Base-by-base conservation (phyloP, 2,329 filamentous ascomycete genomes). In the Onygenales sp. region DNA sequence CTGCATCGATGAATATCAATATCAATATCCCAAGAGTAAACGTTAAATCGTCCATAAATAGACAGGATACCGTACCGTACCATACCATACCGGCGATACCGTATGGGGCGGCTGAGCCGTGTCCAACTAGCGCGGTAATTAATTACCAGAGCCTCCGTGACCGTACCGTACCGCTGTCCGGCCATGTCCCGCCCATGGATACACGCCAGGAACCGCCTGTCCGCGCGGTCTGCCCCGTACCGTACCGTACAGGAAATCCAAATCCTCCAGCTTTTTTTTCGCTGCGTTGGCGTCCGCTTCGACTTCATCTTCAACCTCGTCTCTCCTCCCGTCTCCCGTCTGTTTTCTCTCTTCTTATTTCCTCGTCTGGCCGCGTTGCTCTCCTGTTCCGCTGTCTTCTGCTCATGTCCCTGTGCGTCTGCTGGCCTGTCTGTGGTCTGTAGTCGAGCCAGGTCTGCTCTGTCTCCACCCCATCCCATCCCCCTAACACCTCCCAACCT, bases 381-480 rank as follows among this genome's bases (percentile, higher is more conserved):
- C 52, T 58, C 55, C 53, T 45, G 50, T 59, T 54, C 39, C 54
- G 40, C 52, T 42, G 54, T 54, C 53, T 49, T 51, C 49, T 51
- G 34, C 36, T 21, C 21, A 37, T n/a, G 27, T 51, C 14, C 31
- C n/a, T 48, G 13, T 32, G 17, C 45, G 3, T 3, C 32, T 48
- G 21, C 32, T 48, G 45, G 21, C 2, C 13, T 39, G 36, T 10
- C 9, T 39, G 36, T 39, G 9, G 36, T 34, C 21, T 34, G 8
- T 10, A n/a, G 11, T 47, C 14, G 8, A 34, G 11, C 44, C 44
- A 3, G 8, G 10, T 44, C 14, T 17, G 42, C 14, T 27, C 14
- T 27, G 14, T 44, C 42, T 27, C 42, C 42, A 44, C 21, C 42
- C 3, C 42, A 3, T 17, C 21, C n/a, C 8, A 27, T 44, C 21